phyloP scores from a whole-genome alignment of 495 filamentous ascomycete genomes.

The Xylaria telfairii region DNA sequence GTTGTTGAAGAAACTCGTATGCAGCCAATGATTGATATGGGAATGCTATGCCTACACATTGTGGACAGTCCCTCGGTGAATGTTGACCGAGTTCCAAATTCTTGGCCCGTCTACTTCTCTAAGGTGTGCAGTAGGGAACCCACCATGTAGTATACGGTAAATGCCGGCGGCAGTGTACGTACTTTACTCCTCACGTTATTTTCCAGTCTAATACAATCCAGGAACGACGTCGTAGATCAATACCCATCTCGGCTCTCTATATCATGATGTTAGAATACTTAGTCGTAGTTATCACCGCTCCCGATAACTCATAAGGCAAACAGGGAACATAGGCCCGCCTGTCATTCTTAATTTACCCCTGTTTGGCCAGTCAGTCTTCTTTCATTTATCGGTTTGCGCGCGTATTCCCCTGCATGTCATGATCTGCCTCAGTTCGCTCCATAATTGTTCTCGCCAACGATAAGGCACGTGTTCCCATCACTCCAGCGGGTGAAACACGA shows the following conservation, averaged over 20 bases:
- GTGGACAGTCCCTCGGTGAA: conserved; percentile 10
- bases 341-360: neutral
- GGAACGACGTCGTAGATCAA: neutral
- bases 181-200: neutral
- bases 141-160: neutral
- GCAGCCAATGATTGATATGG: neutral
- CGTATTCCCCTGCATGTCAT: neutral
- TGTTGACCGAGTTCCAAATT: conserved; percentile 13
- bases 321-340: neutral
- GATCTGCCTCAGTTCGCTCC: neutral
- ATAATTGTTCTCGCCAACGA: neutral
- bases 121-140: neutral
- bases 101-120: neutral
- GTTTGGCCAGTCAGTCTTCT: neutral
- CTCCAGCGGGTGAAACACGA: conserved; percentile 14
- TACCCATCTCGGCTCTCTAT: neutral
- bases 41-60: neutral
- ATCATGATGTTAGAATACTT: neutral
- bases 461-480: conserved; percentile 5
- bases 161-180: conserved; percentile 7
- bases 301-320: neutral
- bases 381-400: neutral
- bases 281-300: neutral
- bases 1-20: neutral
- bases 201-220: neutral